Percentiles rank a stretch among this genome's conserved stretches.
Evolutionary conservation across 768 basidiomycete species (phyloP).

Genomic region (Termitomyces sp.): DNA sequence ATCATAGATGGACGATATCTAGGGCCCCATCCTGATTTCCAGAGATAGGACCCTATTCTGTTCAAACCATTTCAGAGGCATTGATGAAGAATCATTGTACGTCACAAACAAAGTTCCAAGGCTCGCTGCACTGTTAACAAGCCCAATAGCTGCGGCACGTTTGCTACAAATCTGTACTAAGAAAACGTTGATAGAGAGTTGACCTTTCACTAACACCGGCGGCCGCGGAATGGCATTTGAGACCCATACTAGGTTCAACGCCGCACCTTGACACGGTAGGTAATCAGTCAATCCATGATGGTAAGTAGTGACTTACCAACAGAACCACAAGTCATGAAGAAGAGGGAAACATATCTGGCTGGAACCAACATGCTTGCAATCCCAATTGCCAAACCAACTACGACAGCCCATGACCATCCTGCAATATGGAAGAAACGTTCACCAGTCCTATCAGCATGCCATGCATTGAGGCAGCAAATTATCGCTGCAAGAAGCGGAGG

Average conservation of each 20-base stretch:
- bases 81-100: background rate
- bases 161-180: conserved; percentile 23
- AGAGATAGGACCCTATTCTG: conserved; percentile 54
- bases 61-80: background rate
- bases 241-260: conserved; percentile 54
- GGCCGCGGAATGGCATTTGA: conserved; percentile 57
- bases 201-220: conserved; percentile 32
- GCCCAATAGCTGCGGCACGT: conserved; percentile 50
- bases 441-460: conserved; percentile 54
- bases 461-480: conserved; percentile 43
- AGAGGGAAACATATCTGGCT: conserved; percentile 56
- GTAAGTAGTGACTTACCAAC: conserved; percentile 17
- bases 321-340: conserved; percentile 56
- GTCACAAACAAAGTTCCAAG: conserved; percentile 46
- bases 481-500: conserved; percentile 54
- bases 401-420: conserved; percentile 50
- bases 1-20: conserved; percentile 56
- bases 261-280: conserved; percentile 22
- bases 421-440: conserved; percentile 60
- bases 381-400: conserved; percentile 55
- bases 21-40: conserved; percentile 54
- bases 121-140: conserved; percentile 53
- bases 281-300: background rate
- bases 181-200: background rate
- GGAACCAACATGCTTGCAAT: conserved; percentile 42